A percentile compares a stretch with the other conserved stretches of the same genome.
These are phyloP conservation scores for Lactuca saligna DNA, from an alignment of 129 eudicot genomes.

Conservation along the genomic window DNA sequence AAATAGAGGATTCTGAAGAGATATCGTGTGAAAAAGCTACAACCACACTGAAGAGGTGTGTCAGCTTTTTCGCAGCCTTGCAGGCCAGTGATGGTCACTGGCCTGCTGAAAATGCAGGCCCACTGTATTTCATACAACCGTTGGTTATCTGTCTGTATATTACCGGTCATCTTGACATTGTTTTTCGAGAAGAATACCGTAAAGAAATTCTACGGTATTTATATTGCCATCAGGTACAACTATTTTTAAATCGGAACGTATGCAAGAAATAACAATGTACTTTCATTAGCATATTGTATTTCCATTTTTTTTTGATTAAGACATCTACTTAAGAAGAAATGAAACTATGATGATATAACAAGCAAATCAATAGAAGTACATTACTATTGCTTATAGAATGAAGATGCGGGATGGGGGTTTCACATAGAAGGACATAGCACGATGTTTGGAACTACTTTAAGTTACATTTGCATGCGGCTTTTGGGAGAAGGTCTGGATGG, in stretches of 20 bases:
- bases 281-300: background rate
- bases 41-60: slow-evolving; percentile 54
- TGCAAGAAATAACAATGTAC: background rate
- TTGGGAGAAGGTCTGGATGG: slow-evolving; percentile 58
- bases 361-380: background rate
- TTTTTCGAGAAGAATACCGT: slow-evolving; percentile 42
- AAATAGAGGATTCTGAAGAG: slow-evolving; percentile 67
- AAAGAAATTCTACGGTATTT: slow-evolving; percentile 63
- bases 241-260: background rate
- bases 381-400: slow-evolving; percentile 39
- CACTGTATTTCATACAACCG: slow-evolving; percentile 79
- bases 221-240: slow-evolving; percentile 60
- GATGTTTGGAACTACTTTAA: slow-evolving; percentile 56
- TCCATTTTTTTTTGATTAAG: background rate
- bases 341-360: background rate
- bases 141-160: slow-evolving; percentile 68
- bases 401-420: slow-evolving; percentile 86
- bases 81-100: slow-evolving; percentile 91
- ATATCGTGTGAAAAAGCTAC: slow-evolving; percentile 60
- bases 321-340: background rate
- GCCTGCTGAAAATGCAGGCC: slow-evolving; percentile 94
- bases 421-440: slow-evolving; percentile 70
- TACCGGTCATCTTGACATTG: slow-evolving; percentile 54
- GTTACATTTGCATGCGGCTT: slow-evolving; percentile 63
- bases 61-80: slow-evolving; percentile 64